Percentiles rank a stretch among this genome's conserved stretches.
phyloP scores from a whole-genome alignment of 2,329 filamentous ascomycete genomes.

The Penicillium olsonii region DNA sequence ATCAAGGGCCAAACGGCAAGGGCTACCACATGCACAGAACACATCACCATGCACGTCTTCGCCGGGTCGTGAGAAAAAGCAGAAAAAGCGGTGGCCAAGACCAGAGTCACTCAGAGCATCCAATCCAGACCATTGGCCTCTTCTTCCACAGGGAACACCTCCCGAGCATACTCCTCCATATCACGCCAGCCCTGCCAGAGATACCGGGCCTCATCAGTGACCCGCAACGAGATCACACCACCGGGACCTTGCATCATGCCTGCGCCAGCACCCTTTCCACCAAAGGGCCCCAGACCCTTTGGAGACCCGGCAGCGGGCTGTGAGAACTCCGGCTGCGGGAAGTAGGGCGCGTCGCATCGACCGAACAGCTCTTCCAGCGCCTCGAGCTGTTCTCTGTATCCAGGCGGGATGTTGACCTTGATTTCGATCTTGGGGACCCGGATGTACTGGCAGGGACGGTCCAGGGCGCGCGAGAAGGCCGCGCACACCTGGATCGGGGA shows the following conservation, averaged over 20 bases:
- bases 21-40: constrained; percentile 23
- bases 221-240: constrained; percentile 62
- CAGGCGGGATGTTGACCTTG: constrained; percentile 79
- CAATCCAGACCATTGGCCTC: constrained; percentile 90
- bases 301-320: constrained; percentile 41
- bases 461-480: constrained; percentile 76
- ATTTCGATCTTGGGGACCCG: constrained; percentile 74
- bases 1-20: constrained; percentile 13
- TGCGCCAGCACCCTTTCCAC: constrained; percentile 42
- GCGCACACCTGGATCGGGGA: constrained; percentile 80
- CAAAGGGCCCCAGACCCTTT: constrained; percentile 39
- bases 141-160: constrained; percentile 93
- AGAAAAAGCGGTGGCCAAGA: constrained; percentile 6
- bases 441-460: constrained; percentile 75
- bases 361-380: constrained; percentile 62
- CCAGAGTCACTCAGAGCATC: constrained; percentile 63
- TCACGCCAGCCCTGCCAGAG: constrained; percentile 91
- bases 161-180: constrained; percentile 89
- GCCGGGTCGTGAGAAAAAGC: constrained; percentile 16
- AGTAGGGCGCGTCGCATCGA: constrained; percentile 62
- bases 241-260: constrained; percentile 55
- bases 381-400: constrained; percentile 85
- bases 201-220: constrained; percentile 73
- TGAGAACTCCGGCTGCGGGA: constrained; percentile 60
- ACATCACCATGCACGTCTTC: constrained; percentile 29